Percentiles rank a stretch among this genome's conserved stretches.
Conservation (phyloP, 441 rosid genomes). For the Erodium chrysanthum region DNA sequence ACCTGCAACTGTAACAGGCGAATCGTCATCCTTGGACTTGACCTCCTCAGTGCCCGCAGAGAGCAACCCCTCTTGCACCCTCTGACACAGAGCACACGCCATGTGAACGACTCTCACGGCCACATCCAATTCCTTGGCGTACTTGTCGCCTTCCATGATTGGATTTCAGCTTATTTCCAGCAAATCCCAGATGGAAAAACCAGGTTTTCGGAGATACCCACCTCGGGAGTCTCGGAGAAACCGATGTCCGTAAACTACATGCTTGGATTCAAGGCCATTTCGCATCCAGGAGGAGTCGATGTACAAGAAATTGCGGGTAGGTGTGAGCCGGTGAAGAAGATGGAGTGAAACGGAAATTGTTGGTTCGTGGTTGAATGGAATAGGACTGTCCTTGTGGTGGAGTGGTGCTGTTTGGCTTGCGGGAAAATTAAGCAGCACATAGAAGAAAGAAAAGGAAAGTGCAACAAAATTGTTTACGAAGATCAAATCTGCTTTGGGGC, state of each 20-base stretch:
- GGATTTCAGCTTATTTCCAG: not conserved
- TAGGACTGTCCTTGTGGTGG: not conserved
- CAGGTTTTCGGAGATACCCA: not conserved
- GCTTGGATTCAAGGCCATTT: not conserved
- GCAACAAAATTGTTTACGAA: not conserved
- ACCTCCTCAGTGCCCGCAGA: constrained; percentile 29
- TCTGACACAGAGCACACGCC: constrained; percentile 70
- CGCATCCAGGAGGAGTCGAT: not conserved
- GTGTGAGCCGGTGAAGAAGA: not conserved
- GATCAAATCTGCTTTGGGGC: no score
- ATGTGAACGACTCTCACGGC: constrained; percentile 71
- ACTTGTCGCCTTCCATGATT: constrained; percentile 36
- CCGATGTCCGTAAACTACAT: not conserved
- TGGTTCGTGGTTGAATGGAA: no score
- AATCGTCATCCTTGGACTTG: constrained; percentile 68
- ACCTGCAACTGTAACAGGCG: constrained; percentile 90
- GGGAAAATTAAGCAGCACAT: not conserved
- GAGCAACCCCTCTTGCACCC: constrained; percentile 51
- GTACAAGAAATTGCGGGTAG: not conserved
- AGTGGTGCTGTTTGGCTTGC: not conserved
- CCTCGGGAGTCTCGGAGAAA: constrained; percentile 1
- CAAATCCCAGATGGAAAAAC: not conserved
- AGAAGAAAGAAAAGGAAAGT: not conserved
- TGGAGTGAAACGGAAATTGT: no score
- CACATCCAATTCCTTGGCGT: constrained; percentile 49